Evolutionary conservation across 345 rosid genomes (phyloP), one percentile per base, ranked within the genome.

Genomic region (Iberis pinnata): DNA sequence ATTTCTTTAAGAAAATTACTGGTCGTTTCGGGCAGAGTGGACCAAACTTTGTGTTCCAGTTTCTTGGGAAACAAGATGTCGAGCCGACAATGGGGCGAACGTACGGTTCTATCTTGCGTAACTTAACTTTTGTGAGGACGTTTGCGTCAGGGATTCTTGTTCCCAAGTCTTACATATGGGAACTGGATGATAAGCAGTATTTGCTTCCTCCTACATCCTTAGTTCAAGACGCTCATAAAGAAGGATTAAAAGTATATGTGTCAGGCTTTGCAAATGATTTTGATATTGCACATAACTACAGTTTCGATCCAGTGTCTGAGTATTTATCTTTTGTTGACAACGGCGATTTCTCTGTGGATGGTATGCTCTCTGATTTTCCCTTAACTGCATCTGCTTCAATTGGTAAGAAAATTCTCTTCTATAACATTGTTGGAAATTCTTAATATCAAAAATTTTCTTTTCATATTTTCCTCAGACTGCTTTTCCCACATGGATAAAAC

Each of bases 61-160:
- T 85, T 60, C 74, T 79, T 8, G 77, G 43, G 33, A 3, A 33
- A 65, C 49, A 71, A 1, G 76, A 63, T 2, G 12, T 61, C 9
- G 98, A 88, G 64, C 95, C 85, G 22, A 69, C 95, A 49, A 81
- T 82, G 35, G 80, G 78, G 62, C 83, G 46, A 51, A 85, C 88
- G 3, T 92, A 92, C 33, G 80, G 70, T 19, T 72, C 81, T 57
- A 78, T 88, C 26, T 53, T 49, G 26, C 63, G 51, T 14, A 88
- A 92, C 71, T 72, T 92, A 27, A 73, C 90, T 5, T 80, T 72
- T 56, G 75, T 88, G 70, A 85, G 71, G 86, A 80, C 93, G 18
- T 92, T 92, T 77, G 95, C 98, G 56, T 78, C 96, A 19, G 97
- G 85, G 65, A 81, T 92, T 49, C 83, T 85, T 50, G 77, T 92